Evolutionary conservation across 2,329 filamentous ascomycete species (phyloP).

Genomic region (Talaromyces sp.): DNA sequence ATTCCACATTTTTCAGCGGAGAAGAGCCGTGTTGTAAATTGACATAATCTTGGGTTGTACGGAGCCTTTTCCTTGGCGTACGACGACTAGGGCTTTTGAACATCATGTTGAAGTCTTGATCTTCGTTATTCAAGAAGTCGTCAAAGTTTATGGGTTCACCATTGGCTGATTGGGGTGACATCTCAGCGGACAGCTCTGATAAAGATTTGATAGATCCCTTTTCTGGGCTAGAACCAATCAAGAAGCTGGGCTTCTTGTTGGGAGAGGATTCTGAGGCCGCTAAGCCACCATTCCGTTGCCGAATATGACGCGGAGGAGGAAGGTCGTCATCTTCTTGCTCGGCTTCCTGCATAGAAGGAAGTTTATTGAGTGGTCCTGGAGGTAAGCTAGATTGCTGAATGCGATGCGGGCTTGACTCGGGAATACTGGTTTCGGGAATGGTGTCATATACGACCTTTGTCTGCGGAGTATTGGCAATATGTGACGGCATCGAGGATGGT

Average conservation of each 20-base stretch:
- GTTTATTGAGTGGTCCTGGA: neutral
- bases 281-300: conserved; percentile 13
- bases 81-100: conserved; percentile 32
- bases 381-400: neutral
- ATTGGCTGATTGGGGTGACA: conserved; percentile 37
- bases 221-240: conserved; percentile 38
- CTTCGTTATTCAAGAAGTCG: conserved; percentile 39
- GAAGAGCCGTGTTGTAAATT: conserved; percentile 1
- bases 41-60: conserved; percentile 20
- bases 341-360: conserved; percentile 19
- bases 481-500: conserved; percentile 38
- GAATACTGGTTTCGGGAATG: conserved; percentile 34
- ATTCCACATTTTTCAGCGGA: conserved; percentile 23
- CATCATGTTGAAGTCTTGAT: conserved; percentile 27
- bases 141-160: conserved; percentile 34
- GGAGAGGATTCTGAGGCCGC: neutral
- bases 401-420: conserved; percentile 37
- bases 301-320: conserved; percentile 29
- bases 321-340: conserved; percentile 39
- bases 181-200: conserved; percentile 42
- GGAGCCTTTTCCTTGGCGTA: conserved; percentile 37
- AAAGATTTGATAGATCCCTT: conserved; percentile 36
- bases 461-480: conserved; percentile 40
- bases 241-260: neutral
- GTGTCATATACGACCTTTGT: conserved; percentile 27